These are phyloP conservation scores for Sporothrix pallida DNA, from an alignment of 2,329 filamentous ascomycete genomes.

Conservation along the genomic window DNA sequence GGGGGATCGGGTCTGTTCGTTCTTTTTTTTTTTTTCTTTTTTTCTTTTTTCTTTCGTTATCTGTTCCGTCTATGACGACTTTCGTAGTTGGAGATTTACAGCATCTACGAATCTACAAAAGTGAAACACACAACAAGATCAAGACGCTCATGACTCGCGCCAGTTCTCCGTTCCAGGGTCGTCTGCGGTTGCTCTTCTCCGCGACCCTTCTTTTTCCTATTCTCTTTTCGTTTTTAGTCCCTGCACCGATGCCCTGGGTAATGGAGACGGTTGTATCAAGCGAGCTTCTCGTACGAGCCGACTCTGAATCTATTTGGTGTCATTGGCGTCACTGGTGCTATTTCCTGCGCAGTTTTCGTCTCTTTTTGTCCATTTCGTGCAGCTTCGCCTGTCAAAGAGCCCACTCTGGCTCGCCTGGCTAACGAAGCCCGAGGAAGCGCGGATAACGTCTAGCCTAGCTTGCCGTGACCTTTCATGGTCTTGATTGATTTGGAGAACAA, in stretches of 20 bases:
- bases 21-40: too few species aligned
- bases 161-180: background rate
- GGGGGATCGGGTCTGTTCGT: background rate
- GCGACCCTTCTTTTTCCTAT: background rate
- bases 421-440: constrained; percentile 21
- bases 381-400: background rate
- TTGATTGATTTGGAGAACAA: background rate
- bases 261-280: background rate
- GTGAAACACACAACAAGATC: background rate
- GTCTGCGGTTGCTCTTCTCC: constrained; percentile 15
- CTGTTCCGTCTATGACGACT: background rate
- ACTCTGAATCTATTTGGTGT: too few species aligned
- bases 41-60: background rate
- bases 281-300: too few species aligned
- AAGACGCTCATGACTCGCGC: background rate
- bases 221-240: background rate
- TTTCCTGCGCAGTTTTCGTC: background rate
- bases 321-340: too few species aligned
- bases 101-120: background rate
- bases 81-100: background rate
- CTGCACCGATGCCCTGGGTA: background rate
- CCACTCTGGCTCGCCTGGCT: constrained; percentile 24
- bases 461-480: background rate
- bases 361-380: background rate
- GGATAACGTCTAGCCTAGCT: constrained; percentile 22